A percentile compares a stretch with the other conserved stretches of the same genome.
These are phyloP conservation scores for Cylindrodendrum hubeiense DNA, from an alignment of 2,329 filamentous ascomycete genomes.

Conservation along the genomic window DNA sequence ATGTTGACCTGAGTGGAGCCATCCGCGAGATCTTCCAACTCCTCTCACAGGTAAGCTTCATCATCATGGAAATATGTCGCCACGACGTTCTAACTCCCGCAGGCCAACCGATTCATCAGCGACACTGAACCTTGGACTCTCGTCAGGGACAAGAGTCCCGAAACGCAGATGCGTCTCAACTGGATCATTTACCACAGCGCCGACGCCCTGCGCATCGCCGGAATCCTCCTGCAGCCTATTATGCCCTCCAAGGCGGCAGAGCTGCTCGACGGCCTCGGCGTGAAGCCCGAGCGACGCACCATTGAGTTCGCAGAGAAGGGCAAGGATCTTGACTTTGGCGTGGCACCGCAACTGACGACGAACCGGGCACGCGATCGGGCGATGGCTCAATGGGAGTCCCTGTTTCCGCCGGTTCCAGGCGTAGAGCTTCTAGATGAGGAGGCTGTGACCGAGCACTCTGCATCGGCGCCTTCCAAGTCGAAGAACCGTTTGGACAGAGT, in stretches of 20 bases:
- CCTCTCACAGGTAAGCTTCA: constrained; percentile 65
- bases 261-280: constrained; percentile 83
- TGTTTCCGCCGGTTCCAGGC: constrained; percentile 64
- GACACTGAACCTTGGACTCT: constrained; percentile 77
- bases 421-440: constrained; percentile 42
- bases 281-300: constrained; percentile 71
- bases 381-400: constrained; percentile 47
- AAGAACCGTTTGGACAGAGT: constrained; percentile 46
- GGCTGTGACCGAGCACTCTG: constrained; percentile 32
- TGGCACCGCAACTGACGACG: constrained; percentile 28
- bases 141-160: constrained; percentile 51
- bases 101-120: constrained; percentile 65
- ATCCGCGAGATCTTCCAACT: constrained; percentile 73
- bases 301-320: constrained; percentile 73
- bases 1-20: constrained; percentile 73
- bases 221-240: constrained; percentile 90
- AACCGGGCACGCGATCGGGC: neutral
- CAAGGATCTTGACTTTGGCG: constrained; percentile 78
- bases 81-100: constrained; percentile 24
- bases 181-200: constrained; percentile 76
- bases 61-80: neutral
- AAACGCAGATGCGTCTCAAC: constrained; percentile 59
- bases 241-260: constrained; percentile 83
- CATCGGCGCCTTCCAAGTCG: constrained; percentile 29
- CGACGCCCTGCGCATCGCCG: constrained; percentile 82